A percentile compares a stretch with the other conserved stretches of the same genome.
Evolutionary conservation across 352 stramenopile genomes (phyloP).

Genomic region (Phytopythium montanum): DNA sequence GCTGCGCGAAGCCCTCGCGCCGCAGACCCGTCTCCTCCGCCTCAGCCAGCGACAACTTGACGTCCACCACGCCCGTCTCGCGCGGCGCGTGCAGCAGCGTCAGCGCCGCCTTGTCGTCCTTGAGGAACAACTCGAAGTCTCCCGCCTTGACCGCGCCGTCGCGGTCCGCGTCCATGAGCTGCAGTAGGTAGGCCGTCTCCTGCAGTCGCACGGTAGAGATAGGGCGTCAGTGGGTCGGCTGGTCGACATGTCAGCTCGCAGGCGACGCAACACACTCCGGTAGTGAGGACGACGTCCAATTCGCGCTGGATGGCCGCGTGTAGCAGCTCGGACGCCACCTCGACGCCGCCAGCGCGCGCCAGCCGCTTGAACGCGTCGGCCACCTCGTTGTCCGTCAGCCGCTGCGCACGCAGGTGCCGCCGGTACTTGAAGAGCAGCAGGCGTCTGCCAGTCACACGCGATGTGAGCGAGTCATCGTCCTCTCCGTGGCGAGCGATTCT

Average conservation of each 20-base stretch:
- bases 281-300: conserved; percentile 75
- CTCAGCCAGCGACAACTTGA: conserved; percentile 59
- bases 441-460: conserved; percentile 26
- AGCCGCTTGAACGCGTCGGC: conserved; percentile 70
- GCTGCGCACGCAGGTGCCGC: conserved; percentile 49
- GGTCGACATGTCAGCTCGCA: not conserved
- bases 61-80: conserved; percentile 53
- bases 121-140: conserved; percentile 72
- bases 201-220: conserved; percentile 10
- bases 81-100: conserved; percentile 45
- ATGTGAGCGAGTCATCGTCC: not conserved
- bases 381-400: conserved; percentile 76
- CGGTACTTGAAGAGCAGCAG: conserved; percentile 78
- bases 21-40: conserved; percentile 51
- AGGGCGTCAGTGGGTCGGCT: not conserved
- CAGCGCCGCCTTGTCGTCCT: conserved; percentile 49
- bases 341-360: conserved; percentile 23
- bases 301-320: conserved; percentile 61
- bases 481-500: not conserved
- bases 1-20: conserved; percentile 55
- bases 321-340: conserved; percentile 54
- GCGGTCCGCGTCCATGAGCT: conserved; percentile 63
- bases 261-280: conserved; percentile 52
- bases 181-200: conserved; percentile 63
- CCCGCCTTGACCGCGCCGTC: conserved; percentile 62